These are phyloP conservation scores for Aspergillus egyptiacus DNA, from an alignment of 495 filamentous ascomycete species.

Conservation along the genomic window DNA sequence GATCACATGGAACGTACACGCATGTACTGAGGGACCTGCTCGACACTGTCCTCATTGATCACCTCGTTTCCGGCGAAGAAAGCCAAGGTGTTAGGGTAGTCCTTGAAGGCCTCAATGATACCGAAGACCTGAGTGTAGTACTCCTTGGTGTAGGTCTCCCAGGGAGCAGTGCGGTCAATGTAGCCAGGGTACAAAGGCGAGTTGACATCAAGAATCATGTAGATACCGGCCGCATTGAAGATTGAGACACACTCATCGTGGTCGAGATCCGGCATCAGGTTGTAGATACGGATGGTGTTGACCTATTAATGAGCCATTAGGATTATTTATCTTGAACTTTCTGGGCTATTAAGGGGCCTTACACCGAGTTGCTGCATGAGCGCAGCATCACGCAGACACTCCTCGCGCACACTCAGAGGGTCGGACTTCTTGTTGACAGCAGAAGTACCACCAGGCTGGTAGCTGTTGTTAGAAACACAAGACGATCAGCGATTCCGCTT, in stretches of 20 bases:
- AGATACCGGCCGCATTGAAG: slow-evolving; percentile 81
- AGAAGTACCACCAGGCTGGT: slow-evolving; percentile 85
- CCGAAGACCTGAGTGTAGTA: slow-evolving; percentile 84
- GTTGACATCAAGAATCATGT: slow-evolving; percentile 78
- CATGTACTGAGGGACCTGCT: slow-evolving; percentile 36
- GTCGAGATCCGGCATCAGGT: slow-evolving; percentile 74
- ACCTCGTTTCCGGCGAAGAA: slow-evolving; percentile 96
- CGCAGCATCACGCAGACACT: slow-evolving; percentile 85
- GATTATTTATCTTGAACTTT: not conserved
- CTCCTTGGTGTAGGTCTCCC: slow-evolving; percentile 59
- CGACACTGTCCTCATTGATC: slow-evolving; percentile 59
- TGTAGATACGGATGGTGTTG: slow-evolving; percentile 93
- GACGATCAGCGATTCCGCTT: slow-evolving; percentile 19
- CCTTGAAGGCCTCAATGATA: slow-evolving; percentile 90
- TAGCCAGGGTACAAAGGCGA: slow-evolving; percentile 74
- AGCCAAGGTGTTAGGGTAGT: slow-evolving; percentile 81
- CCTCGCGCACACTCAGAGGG: slow-evolving; percentile 65
- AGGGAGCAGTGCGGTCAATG: slow-evolving; percentile 63
- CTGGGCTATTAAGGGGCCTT: slow-evolving; percentile 11
- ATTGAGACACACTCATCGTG: slow-evolving; percentile 87
- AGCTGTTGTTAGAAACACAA: slow-evolving; percentile 40
- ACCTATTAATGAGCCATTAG: slow-evolving; percentile 38
- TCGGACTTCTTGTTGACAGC: slow-evolving; percentile 68
- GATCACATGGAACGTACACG: slow-evolving; percentile 23
- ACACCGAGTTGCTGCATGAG: slow-evolving; percentile 79